phyloP scores from a whole-genome alignment of 768 basidiomycete genomes.

The Terana coerulea region DNA sequence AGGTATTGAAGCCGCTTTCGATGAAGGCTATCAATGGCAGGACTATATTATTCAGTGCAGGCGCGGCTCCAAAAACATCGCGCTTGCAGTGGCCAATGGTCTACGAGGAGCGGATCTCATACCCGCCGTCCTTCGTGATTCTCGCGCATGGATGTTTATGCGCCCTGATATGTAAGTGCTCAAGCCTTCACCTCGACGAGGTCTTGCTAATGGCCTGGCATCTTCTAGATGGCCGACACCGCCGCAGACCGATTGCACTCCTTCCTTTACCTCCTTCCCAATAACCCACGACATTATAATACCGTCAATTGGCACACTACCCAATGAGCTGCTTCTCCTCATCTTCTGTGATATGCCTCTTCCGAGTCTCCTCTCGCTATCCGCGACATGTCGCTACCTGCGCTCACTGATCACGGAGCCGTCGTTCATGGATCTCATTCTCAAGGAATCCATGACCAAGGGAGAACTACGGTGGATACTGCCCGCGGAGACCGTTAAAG shows the following conservation, averaged over 20 bases:
- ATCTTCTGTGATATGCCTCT: slow-evolving; percentile 1
- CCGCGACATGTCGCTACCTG: slow-evolving; percentile 1
- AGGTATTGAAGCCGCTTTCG: slow-evolving; percentile 1
- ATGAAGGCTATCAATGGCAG: slow-evolving; percentile 5
- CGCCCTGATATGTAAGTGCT: slow-evolving; percentile 1
- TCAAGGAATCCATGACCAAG: neutral
- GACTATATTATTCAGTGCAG: neutral
- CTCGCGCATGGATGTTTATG: slow-evolving; percentile 7
- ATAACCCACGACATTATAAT: neutral
- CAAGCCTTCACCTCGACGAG: neutral
- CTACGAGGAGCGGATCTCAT: slow-evolving; percentile 1
- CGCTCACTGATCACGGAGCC: neutral
- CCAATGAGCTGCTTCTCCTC: neutral
- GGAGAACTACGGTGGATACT: neutral
- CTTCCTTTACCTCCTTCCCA: neutral
- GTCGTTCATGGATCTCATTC: neutral
- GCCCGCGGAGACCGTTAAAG: neutral
- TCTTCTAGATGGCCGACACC: slow-evolving; percentile 1
- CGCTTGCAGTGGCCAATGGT: neutral
- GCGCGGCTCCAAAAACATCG: neutral
- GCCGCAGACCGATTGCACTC: neutral
- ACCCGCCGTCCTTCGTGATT: neutral
- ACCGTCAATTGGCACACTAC: neutral
- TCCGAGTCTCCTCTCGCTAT: neutral
- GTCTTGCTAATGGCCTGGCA: neutral